Evolutionary conservation across 2,329 filamentous ascomycete species (phyloP), one percentile per base, ranked within the genome.

Genomic region (Apiospora arundinis): DNA sequence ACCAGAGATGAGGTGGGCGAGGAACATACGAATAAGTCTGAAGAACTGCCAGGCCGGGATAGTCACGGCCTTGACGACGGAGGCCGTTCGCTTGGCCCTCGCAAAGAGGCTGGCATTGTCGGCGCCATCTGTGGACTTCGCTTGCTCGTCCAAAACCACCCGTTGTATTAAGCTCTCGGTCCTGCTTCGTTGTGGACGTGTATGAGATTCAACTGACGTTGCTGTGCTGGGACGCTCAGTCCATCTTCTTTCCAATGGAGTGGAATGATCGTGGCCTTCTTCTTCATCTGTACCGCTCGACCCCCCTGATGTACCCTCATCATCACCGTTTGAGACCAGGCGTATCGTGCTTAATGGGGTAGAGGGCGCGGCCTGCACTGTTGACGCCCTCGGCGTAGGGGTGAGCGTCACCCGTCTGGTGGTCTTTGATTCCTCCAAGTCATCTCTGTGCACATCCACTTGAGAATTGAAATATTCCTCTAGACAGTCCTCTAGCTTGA

Each of bases 21-120:
- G 73, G n/a, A 76, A 86, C 92, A 83, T 84, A 95, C 93, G 95
- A 76, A 98, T 94, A 37, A 98, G 85, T 77, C 93, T 94, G 83
- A 98, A 98, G 78, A 98, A 97, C 78, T 98, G 95, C 95, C 95
- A 98, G 1, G 96, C 96, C 48, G 95, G 95, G 85, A 98, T 97
- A 72, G 95, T 92, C 18, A 98, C 93, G 77, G 97, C 95, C 78
- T 95, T 97, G 75, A 83, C 86, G 71, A 86, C 85, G 1, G 87
- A 88, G 75, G 85, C 81, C 78, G 86, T 79, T 75, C 79, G 80
- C 77, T 84, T 81, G 75, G 82, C 80, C 80, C 84, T 83, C 73
- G 84, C 82, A 52, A 85, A 79, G 42, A 86, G 77, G 18, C 79
- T 83, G 21, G 80, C 77, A 18, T 82, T 79, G 37, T 87, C 84